Base-by-base conservation (phyloP, 306 rosid genomes). In the Urtica urens region DNA sequence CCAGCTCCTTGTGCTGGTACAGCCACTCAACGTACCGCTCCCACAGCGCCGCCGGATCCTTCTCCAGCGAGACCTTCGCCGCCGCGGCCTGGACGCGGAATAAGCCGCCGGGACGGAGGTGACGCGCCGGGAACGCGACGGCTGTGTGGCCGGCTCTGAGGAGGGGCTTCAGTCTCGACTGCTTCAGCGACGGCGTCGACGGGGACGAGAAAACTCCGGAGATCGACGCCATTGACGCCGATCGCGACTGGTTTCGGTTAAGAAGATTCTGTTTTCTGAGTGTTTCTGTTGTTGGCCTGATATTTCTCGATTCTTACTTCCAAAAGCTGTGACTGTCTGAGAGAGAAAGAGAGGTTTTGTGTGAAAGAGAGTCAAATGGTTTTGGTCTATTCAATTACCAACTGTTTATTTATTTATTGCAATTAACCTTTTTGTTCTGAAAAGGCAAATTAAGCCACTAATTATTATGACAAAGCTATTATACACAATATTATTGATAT, bases 1-100 rank as follows among this genome's bases (percentile, higher is more conserved):
- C 95, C 2, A 90, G 57, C 13, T 85, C 92, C 66, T 85, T 90
- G 45, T 90, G 94, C 72, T 90, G 99, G 65, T 90, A 90, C 14
- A 90, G 64, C 99, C 87, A 85, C 20, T 81, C 95, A 24, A 77
- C 83, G 55, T 79, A 81, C 23, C 99, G 64, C 61, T 28, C 44
- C 99, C 99, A 90, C 38, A 90, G 69, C n/a, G 76, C 79, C 3
- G 17, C 53, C 0, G 81, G 94, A 17, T 84, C 95, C 47, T 81
- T 90, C 72, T 70, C 87, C 74, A 90, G 57, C 49, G 50, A 50
- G 29, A 12, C 55, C 40, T 58, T 57, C 45, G 22, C 14, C 21
- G 10, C 54, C 57, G 2, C 13, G 14, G 29, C 37, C 7, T 27
- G 46, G 7, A 21, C 76, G 23, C 70, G 48, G 61, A 13, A 26